phyloP scores from a whole-genome alignment of 768 basidiomycete genomes.

The Trametes cinnabarina region DNA sequence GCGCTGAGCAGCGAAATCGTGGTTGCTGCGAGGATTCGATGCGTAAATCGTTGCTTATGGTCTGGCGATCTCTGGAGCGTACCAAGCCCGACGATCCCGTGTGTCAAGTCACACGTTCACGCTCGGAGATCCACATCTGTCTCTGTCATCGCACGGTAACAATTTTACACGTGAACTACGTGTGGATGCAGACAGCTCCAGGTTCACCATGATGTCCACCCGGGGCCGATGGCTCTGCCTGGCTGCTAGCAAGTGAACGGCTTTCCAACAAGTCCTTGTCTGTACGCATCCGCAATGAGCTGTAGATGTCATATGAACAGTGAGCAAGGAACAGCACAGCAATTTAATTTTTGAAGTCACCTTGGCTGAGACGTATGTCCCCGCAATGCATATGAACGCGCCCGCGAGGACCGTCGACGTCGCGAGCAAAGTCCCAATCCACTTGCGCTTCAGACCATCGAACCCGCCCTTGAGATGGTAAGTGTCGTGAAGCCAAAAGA shows the following conservation, averaged over 20 bases:
- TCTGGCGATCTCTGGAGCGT: no score
- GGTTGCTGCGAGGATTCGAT: no score
- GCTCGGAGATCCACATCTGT: no score
- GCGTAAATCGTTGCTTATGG: no score
- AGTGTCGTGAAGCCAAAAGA: constrained; percentile 53
- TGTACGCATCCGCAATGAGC: constrained; percentile 49
- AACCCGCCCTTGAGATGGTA: constrained; percentile 40
- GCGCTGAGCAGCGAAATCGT: no score
- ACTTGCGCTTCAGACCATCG: constrained; percentile 32
- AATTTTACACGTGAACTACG: no score
- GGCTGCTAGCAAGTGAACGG: constrained; percentile 43
- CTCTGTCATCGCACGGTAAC: no score
- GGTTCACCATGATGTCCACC: no score
- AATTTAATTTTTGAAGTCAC: constrained; percentile 31
- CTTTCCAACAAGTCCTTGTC: constrained; percentile 39
- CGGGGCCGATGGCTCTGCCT: neutral
- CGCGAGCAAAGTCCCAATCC: constrained; percentile 36
- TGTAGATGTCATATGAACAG: constrained; percentile 20
- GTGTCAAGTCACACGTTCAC: no score
- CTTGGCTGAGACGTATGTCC: constrained; percentile 52
- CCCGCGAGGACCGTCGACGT: constrained; percentile 46
- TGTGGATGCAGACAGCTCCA: no score
- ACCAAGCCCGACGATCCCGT: no score
- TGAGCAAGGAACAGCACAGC: neutral
- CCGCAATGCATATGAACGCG: constrained; percentile 51